Base-by-base conservation (phyloP, 352 stramenopile species). In the Phytopythium cucurbitacearum region DNA sequence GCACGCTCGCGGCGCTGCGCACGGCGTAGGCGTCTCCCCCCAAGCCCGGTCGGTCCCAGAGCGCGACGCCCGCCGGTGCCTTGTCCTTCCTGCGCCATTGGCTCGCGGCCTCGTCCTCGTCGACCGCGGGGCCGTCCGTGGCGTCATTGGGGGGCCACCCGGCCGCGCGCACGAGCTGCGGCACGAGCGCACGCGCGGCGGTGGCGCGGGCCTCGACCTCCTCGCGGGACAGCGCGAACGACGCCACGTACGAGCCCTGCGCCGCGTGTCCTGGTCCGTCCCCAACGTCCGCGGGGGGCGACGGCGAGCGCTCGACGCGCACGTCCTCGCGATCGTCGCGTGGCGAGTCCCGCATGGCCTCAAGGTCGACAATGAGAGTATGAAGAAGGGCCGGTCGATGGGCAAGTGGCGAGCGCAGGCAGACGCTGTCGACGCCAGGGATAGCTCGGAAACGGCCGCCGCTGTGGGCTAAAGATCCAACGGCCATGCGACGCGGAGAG, bases 1-100 rank as follows among this genome's bases (percentile, higher is more conserved):
- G 51, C 2, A 93, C 73, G 7, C 66, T 80, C 37, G 72, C 74
- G 28, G 60, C 85, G 39, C 72, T 89, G 2, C 76, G 70, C 55
- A 90, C 79, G 8, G 75, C 70, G 44, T 87, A 87, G 21, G 21
- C 21, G 21, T 28, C 21, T 28, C 21, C 21, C 21, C 21, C 21
- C 2, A 2, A 28, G 21, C 21, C 21, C 21, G 21, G 21, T 28
- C 21, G 21, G 21, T 28, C 21, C 21, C 21, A 28, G 21, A 28
- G 21, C 21, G 21, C 21, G 21, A 79, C 65, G 7, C 64, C 48
- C 3, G 64, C 58, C 3, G 62, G 52, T 47, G 84, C 64, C 56
- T 78, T 82, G 40, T 41, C 28, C 33, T 49, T 51, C 50, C 76
- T 74, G 49, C 65, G 56, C 45, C 62, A 48, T 5, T 39, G 63